phyloP scores from a whole-genome alignment of 2,329 filamentous ascomycete species.

The Cucurbitaria berberidis region DNA sequence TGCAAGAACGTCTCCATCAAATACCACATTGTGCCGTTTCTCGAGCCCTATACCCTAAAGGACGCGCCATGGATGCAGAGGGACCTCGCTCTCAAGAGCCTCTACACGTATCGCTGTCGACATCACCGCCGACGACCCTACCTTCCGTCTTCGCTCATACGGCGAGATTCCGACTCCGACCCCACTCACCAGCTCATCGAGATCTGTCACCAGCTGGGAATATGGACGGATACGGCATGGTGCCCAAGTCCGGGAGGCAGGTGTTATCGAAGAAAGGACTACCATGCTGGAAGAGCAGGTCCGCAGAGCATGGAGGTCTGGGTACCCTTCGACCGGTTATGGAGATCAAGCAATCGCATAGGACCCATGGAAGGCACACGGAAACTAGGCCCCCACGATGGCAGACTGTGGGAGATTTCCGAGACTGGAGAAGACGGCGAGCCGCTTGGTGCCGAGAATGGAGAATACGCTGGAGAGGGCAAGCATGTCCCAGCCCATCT shows the following conservation, averaged over 20 bases:
- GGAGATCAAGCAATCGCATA: constrained; percentile 65
- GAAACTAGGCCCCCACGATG: constrained; percentile 51
- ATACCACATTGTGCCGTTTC: constrained; percentile 67
- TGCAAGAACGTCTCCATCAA: constrained; percentile 70
- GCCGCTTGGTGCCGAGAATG: constrained; percentile 58
- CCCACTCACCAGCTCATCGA: constrained; percentile 66
- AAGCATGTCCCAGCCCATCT: constrained; percentile 62
- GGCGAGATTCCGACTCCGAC: constrained; percentile 65
- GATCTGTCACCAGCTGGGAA: constrained; percentile 63
- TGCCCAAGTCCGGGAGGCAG: constrained; percentile 64
- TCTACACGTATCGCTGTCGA: constrained; percentile 68
- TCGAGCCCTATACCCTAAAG: constrained; percentile 51
- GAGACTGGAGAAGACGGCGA: constrained; percentile 63
- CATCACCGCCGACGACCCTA: constrained; percentile 67
- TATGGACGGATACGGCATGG: constrained; percentile 68
- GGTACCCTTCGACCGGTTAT: constrained; percentile 67
- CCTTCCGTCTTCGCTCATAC: constrained; percentile 60
- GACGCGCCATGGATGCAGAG: constrained; percentile 52
- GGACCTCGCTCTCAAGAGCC: constrained; percentile 62
- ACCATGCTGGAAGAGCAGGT: constrained; percentile 61
- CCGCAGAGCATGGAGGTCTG: constrained; percentile 64
- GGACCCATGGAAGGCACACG: constrained; percentile 50
- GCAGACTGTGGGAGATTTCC: constrained; percentile 62
- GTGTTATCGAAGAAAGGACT: constrained; percentile 63
- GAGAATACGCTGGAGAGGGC: constrained; percentile 55